Evolutionary conservation across 805 yeast species (phyloP).

Genomic region (Torulaspora delbrueckii): DNA sequence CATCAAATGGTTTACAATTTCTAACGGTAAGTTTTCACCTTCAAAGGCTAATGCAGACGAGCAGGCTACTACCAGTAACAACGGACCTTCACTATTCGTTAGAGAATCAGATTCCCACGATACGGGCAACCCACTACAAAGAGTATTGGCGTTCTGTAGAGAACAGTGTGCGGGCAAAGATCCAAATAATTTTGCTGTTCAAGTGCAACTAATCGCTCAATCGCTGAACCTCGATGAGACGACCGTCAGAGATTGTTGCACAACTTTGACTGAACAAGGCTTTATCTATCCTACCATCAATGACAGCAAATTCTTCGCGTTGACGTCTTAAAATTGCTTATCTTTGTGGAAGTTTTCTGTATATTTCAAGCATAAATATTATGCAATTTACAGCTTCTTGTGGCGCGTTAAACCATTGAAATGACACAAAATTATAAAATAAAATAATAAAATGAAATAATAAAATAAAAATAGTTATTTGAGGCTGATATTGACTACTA

Average conservation of each 20-base stretch:
- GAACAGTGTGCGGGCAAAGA: constrained; percentile 43
- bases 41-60: constrained; percentile 18
- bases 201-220: constrained; percentile 56
- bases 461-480: no score
- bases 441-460: background rate
- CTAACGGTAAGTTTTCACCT: constrained; percentile 44
- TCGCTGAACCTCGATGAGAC: constrained; percentile 47
- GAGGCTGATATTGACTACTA: background rate
- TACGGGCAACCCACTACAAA: constrained; percentile 37
- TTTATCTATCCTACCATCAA: constrained; percentile 65
- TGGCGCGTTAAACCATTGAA: background rate
- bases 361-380: background rate
- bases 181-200: constrained; percentile 68
- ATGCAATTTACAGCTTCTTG: background rate
- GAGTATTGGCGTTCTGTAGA: constrained; percentile 45
- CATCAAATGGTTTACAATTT: constrained; percentile 50
- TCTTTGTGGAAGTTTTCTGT: background rate
- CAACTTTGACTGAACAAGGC: constrained; percentile 59
- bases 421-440: background rate
- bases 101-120: constrained; percentile 36
- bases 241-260: constrained; percentile 47
- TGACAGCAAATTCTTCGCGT: constrained; percentile 49
- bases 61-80: constrained; percentile 10
- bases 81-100: constrained; percentile 41
- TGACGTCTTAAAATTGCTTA: background rate